Evolutionary conservation across 164 flowering plant genomes (phyloP).

Genomic region (Warburgia ugandensis): DNA sequence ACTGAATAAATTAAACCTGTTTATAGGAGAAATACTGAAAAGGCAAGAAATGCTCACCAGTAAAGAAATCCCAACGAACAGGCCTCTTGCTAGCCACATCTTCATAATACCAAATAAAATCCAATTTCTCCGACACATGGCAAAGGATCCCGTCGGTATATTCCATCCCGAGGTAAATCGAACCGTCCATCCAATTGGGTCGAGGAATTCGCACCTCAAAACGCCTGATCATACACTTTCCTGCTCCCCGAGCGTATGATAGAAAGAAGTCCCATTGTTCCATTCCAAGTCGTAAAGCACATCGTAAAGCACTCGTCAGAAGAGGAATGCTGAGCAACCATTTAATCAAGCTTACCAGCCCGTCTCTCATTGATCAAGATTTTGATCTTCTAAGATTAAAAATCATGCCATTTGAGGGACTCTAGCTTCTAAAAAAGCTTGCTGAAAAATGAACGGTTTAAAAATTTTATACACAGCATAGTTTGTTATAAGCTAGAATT

Average conservation of each 20-base stretch:
- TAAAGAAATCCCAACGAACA: slow-evolving; percentile 35
- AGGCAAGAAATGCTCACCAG: too few species aligned
- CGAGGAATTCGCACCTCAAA: slow-evolving; percentile 31
- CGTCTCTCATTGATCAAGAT: too few species aligned
- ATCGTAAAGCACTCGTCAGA: slow-evolving; percentile 19
- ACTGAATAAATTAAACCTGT: too few species aligned
- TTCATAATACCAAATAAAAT: slow-evolving; percentile 40
- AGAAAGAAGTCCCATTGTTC: slow-evolving; percentile 38
- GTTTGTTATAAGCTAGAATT: too few species aligned
- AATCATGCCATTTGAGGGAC: too few species aligned
- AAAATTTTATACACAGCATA: too few species aligned
- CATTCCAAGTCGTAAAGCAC: slow-evolving; percentile 33
- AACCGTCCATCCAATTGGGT: slow-evolving; percentile 33
- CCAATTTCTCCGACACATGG: slow-evolving; percentile 41
- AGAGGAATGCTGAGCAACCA: too few species aligned
- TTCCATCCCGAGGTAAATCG: slow-evolving; percentile 23
- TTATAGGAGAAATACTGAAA: too few species aligned
- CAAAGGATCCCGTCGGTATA: slow-evolving; percentile 31
- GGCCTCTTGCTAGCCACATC: slow-evolving; percentile 36
- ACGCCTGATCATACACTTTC: slow-evolving; percentile 14
- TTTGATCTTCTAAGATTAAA: too few species aligned
- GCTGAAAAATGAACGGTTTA: too few species aligned
- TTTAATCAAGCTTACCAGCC: too few species aligned
- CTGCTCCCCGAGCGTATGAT: slow-evolving; percentile 21
- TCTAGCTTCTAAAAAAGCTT: too few species aligned